Evolutionary conservation across 2,329 filamentous ascomycete genomes (phyloP), one percentile per base, ranked within the genome.

Genomic region (Fonsecaea pedrosoi): DNA sequence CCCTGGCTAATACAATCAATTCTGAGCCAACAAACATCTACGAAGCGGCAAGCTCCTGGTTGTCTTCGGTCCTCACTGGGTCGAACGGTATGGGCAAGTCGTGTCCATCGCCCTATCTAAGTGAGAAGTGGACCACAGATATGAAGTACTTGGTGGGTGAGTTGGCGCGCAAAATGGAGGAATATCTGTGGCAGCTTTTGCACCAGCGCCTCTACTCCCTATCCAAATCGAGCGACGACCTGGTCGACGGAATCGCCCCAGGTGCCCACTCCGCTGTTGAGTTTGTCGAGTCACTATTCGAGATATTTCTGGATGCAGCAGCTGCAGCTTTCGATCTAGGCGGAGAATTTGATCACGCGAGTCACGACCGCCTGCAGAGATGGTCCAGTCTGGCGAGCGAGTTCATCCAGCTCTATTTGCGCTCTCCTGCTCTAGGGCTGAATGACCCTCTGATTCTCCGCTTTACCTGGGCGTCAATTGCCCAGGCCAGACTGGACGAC

Each of bases 261-360:
- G 67, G 35, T 0, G 64, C 71, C 1, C 73, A 30, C 10, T 38
- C 45, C 15, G 54, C 60, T 15, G 66, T 67, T 25, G 70, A 71
- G 42, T 61, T 73, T 74, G 78, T 84, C 1, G 82, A 91, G 74
- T 83, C 83, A 2, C 77, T 91, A 2, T 90, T 89, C 70, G 89
- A 91, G 75, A 77, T 91, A 37, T 89, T 91, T 72, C 80, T 91
- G 5, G 89, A 91, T 73, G 80, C 89, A 8, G 89, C 87, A 74
- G 84, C 84, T 5, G 78, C 85, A n/a, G 86, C 89, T 71, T 89
- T 85, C 58, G 85, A 85, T 69, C 84, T 86, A 0, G 84, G 83
- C 70, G 89, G 84, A 70, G 82, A 85, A 30, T 82, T 87, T 5
- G 82, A 85, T 65, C 72, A 77, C 35, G 79, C 78, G 4, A 85